phyloP scores from a whole-genome alignment of 2,329 filamentous ascomycete genomes.

The Cordyceps farinosa region DNA sequence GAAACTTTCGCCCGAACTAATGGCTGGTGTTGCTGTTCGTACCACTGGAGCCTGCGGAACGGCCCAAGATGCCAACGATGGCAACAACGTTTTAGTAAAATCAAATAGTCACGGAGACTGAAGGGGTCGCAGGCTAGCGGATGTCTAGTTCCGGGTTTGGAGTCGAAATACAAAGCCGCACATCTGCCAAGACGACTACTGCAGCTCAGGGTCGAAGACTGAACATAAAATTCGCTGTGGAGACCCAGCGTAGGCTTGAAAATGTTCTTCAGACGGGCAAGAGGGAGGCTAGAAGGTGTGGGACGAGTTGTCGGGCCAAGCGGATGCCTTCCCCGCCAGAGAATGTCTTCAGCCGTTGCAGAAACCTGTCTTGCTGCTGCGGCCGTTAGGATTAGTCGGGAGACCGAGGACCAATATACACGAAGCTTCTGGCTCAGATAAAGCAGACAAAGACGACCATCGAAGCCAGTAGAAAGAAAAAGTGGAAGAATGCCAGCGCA shows the following conservation, averaged over 20 bases:
- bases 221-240: neutral
- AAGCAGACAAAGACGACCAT: neutral
- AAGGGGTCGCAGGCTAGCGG: neutral
- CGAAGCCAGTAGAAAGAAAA: neutral
- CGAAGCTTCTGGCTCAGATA: neutral
- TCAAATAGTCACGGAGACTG: neutral
- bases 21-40: neutral
- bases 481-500: neutral
- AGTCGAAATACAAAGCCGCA: neutral
- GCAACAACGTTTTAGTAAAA: neutral
- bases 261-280: conserved; percentile 1
- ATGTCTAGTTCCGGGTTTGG: neutral
- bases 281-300: conserved; percentile 1
- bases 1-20: neutral
- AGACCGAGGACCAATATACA: neutral
- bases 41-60: neutral
- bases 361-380: conserved; percentile 6
- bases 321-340: conserved; percentile 12
- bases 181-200: neutral
- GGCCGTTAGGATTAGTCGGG: neutral
- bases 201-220: neutral
- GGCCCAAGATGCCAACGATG: neutral
- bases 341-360: conserved; percentile 9
- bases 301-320: conserved; percentile 3
- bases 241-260: neutral